Evolutionary conservation across 495 filamentous ascomycete species (phyloP), one percentile per base, ranked within the genome.

Genomic region (Lophium mytilinum): DNA sequence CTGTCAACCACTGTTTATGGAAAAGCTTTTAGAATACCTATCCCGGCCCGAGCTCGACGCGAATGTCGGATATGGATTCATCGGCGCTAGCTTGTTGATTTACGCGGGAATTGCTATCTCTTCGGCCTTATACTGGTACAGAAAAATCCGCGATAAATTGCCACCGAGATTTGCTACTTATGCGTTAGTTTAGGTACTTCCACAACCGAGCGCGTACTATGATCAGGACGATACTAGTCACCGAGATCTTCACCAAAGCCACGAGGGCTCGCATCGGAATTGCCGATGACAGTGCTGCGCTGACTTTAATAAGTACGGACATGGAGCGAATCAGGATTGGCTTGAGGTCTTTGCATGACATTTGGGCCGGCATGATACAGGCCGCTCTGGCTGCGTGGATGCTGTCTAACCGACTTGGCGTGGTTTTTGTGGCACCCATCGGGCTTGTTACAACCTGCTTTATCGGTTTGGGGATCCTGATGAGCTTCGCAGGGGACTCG

Each of bases 401-500:
- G 34, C 65, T 72, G 10, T 59, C 64, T 9, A 37, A 47, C 1
- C 63, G 67, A 51, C 58, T 70, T 18, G 68, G 65, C n/a, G 36
- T 53, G 0, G 63, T 64, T 21, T 69, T 64, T 21, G 39, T 65
- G n/a, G 65, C 62, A 41, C 60, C 67, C 53, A 49, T 60, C 5
- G 52, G 67, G 11, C 57, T 70, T 9, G 57, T 72, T 7, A 43
- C 63, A 19, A 21, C 55, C 21, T 62, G 57, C 46, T 69, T 66
- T 33, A 57, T 66, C 12, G 50, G 66, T 1, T 60, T 67, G 11
- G 63, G 61, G 1, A 53, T 69, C n/a, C 24, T 74, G 11, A 73
- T 69, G 6, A 37, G 50, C 34, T 50, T 49, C 43, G 33, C 53
- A 3, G 53, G 42, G 33, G 34, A 56, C 30, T 56, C 42, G n/a